A percentile compares a stretch with the other conserved stretches of the same genome.
Conservation (phyloP, 106 monocot genomes). For the Iris macrosiphon region DNA sequence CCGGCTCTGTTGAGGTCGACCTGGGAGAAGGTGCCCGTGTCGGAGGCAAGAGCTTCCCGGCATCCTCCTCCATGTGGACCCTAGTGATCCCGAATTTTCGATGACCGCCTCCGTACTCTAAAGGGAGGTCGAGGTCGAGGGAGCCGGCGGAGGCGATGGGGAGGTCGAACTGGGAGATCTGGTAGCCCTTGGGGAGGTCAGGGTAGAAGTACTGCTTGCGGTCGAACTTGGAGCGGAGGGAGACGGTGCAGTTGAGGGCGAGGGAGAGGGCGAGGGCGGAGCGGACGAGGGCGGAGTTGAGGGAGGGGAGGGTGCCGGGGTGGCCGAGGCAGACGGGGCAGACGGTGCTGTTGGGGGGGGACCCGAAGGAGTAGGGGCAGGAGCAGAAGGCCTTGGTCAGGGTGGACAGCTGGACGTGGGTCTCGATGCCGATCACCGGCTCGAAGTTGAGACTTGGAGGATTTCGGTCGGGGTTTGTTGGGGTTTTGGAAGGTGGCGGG, state of each 20-base stretch:
- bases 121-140: constrained; percentile 76
- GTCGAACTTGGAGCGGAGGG: constrained; percentile 78
- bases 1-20: constrained; percentile 98
- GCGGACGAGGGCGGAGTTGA: constrained; percentile 75
- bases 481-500: constrained; percentile 10
- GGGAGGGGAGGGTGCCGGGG: constrained; percentile 77
- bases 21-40: constrained; percentile 64
- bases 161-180: constrained; percentile 94
- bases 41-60: constrained; percentile 84
- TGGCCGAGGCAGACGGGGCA: constrained; percentile 94
- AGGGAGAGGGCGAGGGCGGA: constrained; percentile 77
- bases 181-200: constrained; percentile 93
- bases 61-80: constrained; percentile 99
- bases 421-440: constrained; percentile 90
- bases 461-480: constrained; percentile 17
- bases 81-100: constrained; percentile 87
- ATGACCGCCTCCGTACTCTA: constrained; percentile 93
- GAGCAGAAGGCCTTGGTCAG: constrained; percentile 85
- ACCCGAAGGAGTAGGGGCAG: constrained; percentile 79
- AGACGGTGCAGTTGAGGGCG: constrained; percentile 77
- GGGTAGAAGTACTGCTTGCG: constrained; percentile 98
- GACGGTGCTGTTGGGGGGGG: constrained; percentile 66
- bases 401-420: constrained; percentile 88
- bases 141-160: constrained; percentile 71
- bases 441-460: constrained; percentile 47